Conservation (phyloP, 345 rosid species). For the Acer negundo region DNA sequence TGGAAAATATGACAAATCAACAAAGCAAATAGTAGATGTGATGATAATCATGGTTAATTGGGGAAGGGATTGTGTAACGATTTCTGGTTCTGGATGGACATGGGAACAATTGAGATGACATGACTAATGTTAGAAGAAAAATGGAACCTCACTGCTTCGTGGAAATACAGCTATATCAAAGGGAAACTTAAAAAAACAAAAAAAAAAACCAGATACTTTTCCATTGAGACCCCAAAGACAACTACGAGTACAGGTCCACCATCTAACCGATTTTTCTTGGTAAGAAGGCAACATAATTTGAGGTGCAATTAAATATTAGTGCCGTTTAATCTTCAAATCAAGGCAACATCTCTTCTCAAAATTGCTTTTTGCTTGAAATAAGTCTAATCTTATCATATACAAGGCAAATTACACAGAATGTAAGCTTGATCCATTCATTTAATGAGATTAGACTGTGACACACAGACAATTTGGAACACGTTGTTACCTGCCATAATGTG, state of each 20-base stretch:
- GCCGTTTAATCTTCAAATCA: background rate
- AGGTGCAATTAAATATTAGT: background rate
- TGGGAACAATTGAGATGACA: background rate
- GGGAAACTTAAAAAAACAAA: background rate
- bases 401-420: background rate
- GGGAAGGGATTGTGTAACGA: background rate
- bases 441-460: constrained; percentile 5
- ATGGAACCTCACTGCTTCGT: background rate
- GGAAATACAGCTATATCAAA: background rate
- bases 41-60: background rate
- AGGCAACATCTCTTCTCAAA: background rate
- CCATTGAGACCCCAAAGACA: background rate
- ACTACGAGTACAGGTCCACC: background rate
- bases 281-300: background rate
- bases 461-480: background rate
- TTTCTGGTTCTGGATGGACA: background rate
- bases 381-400: background rate
- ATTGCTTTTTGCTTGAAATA: background rate
- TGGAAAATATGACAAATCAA: background rate
- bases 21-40: background rate
- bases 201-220: background rate
- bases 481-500: constrained; percentile 82
- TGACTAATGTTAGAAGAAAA: background rate
- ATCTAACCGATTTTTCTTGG: background rate
- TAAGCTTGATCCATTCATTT: constrained; percentile 11